A percentile compares a stretch with the other conserved stretches of the same genome.
Conservation (phyloP, 2,329 filamentous ascomycete species). For the Pseudopithomyces chartarum region DNA sequence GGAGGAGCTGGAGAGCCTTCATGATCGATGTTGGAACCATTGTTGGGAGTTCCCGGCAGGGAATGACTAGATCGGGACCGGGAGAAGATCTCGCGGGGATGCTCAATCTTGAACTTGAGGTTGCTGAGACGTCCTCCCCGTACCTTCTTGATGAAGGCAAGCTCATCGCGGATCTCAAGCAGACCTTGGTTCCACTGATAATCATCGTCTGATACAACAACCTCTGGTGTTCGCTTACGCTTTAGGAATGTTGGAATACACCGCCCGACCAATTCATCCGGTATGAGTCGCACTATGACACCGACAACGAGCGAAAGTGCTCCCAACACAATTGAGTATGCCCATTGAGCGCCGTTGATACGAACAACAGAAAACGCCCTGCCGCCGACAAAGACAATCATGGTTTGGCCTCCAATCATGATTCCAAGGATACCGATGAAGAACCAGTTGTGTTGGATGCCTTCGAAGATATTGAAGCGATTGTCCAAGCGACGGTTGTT, state of each 20-base stretch:
- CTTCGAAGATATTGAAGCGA: slow-evolving; percentile 93
- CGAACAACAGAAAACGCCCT: slow-evolving; percentile 75
- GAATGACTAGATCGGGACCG: slow-evolving; percentile 66
- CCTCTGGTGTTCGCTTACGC: slow-evolving; percentile 48
- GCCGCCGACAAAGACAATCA: slow-evolving; percentile 89
- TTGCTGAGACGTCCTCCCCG: slow-evolving; percentile 83
- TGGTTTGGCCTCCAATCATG: slow-evolving; percentile 86
- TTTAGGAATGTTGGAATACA: slow-evolving; percentile 50
- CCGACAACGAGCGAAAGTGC: slow-evolving; percentile 85
- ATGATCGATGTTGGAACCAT: slow-evolving; percentile 46
- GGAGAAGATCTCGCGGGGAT: slow-evolving; percentile 75
- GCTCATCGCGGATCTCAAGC: slow-evolving; percentile 77
- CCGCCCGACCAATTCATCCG: slow-evolving; percentile 66
- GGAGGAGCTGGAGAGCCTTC: slow-evolving; percentile 52
- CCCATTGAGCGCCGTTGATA: slow-evolving; percentile 81
- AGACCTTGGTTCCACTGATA: slow-evolving; percentile 71
- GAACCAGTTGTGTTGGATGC: slow-evolving; percentile 82
- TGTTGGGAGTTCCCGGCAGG: slow-evolving; percentile 67
- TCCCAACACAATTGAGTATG: slow-evolving; percentile 81
- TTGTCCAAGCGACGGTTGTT: slow-evolving; percentile 97
- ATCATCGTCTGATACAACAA: slow-evolving; percentile 52
- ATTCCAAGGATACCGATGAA: slow-evolving; percentile 84
- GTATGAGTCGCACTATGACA: slow-evolving; percentile 78
- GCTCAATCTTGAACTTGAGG: slow-evolving; percentile 76
- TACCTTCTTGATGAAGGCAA: slow-evolving; percentile 78